phyloP scores from a whole-genome alignment of 805 yeast genomes.

The Myxozyma melibiosi region DNA sequence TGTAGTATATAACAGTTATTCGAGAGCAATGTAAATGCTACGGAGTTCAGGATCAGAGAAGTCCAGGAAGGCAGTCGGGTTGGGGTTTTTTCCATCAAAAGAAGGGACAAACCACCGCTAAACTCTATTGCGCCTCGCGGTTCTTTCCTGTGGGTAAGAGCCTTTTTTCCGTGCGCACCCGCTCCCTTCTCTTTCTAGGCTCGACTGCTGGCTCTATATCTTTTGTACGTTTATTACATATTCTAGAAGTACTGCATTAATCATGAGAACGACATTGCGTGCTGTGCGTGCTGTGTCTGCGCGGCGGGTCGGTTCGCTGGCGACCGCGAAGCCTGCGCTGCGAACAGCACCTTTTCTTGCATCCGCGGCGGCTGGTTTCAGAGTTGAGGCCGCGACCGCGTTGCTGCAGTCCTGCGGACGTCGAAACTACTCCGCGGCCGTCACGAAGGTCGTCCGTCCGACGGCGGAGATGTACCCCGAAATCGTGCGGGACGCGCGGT shows the following conservation, averaged over 20 bases:
- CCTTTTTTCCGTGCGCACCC: too few relatives aligned
- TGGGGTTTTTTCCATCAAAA: neutral
- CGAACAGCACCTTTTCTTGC: neutral
- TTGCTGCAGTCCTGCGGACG: neutral
- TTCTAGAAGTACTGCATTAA: too few relatives aligned
- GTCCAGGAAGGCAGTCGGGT: too few relatives aligned
- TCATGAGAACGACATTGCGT: neutral
- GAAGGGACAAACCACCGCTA: neutral
- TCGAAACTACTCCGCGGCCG: constrained; percentile 9
- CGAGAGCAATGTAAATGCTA: too few relatives aligned
- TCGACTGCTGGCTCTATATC: too few relatives aligned
- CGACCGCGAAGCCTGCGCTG: neutral
- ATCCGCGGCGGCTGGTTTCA: neutral
- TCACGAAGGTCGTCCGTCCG: constrained; percentile 23
- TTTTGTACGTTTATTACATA: too few relatives aligned
- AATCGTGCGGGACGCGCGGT: constrained; percentile 33
- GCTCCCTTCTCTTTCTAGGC: too few relatives aligned
- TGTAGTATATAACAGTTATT: too few relatives aligned
- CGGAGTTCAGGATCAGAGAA: too few relatives aligned
- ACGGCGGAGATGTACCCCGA: constrained; percentile 37
- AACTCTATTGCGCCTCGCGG: neutral
- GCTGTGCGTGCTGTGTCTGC: neutral
- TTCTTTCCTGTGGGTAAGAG: too few relatives aligned
- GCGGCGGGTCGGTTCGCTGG: neutral
- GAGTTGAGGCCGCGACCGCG: neutral